Evolutionary conservation across 2,329 filamentous ascomycete species (phyloP), one percentile per base, ranked within the genome.

Genomic region (Coniochaeta prunicola): DNA sequence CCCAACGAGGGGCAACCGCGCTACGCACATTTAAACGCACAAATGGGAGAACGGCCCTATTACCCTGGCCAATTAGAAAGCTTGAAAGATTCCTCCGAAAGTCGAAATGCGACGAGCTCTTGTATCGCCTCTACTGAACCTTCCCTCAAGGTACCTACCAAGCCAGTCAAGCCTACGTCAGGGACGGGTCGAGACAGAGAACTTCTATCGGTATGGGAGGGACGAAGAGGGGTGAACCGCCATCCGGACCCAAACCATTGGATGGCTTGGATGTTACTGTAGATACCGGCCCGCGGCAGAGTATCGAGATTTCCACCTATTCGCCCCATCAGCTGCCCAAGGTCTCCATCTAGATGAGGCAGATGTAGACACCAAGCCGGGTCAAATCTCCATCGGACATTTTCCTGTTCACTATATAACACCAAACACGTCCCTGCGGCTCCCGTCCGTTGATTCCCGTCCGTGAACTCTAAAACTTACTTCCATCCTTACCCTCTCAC

Each of bases 21-120:
- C 45, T 50, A 50, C 30, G 45, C 45, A 50, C 45, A 50, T 56
- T 56, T 56, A 56, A 42, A 56, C 54, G 54, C 54, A 56, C 54
- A 42, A 56, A 56, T 56, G 54, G 54, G 54, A 38, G 21, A 30
- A 17, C 33, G 33, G 54, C 54, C 54, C 54, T 56, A 56, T 56
- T 56, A 56, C 17, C 54, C 54, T 21, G 9, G 3, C 54, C 54
- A 56, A 56, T 56, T 34, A 56, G 53, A 56, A 7, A 12, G 26
- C 30, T 5, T n/a, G 48, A 15, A 19, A 8, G 6, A 12, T 10
- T 53, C 13, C 15, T 12, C 10, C 12, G 26, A 31, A 9, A 53
- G 48, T n/a, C 24, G 30, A 28, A n/a, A n/a, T n/a, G n/a, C n/a
- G 48, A 30, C 48, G 9, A 15, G 34, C 34, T 13, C 36, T 38